A percentile compares a stretch with the other conserved stretches of the same genome.
phyloP scores from a whole-genome alignment of 2,329 filamentous ascomycete genomes.

The Fusarium sp. region DNA sequence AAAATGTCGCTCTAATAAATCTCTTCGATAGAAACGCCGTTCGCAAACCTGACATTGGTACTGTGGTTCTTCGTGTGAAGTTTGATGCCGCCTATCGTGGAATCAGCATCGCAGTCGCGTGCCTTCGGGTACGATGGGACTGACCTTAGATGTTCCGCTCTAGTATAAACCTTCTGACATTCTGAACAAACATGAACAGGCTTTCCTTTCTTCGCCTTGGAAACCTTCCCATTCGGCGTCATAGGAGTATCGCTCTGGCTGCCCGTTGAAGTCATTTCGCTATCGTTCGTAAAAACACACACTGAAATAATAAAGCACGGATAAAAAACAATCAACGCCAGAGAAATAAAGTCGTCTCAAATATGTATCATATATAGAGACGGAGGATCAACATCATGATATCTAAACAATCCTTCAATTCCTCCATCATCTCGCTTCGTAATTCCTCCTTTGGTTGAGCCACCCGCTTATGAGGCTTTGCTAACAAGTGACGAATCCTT shows the following conservation, averaged over 20 bases:
- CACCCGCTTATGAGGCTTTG: slow-evolving; percentile 22
- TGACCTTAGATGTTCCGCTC: slow-evolving; percentile 18
- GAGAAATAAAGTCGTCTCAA: too few relatives aligned
- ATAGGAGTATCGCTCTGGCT: not conserved
- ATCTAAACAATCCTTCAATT: not conserved
- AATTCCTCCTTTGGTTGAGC: slow-evolving; percentile 6
- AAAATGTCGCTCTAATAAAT: slow-evolving; percentile 17
- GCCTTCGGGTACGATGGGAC: too few relatives aligned
- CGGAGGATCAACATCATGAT: not conserved
- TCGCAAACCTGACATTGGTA: slow-evolving; percentile 16
- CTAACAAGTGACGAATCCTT: slow-evolving; percentile 2
- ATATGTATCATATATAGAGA: not conserved
- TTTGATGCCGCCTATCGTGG: slow-evolving; percentile 12
- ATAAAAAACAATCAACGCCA: not conserved
- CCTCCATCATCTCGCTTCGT: not conserved
- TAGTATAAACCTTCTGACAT: slow-evolving; percentile 19
- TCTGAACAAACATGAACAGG: slow-evolving; percentile 14
- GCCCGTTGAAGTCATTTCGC: not conserved
- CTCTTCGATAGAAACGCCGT: slow-evolving; percentile 8
- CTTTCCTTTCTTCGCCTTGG: slow-evolving; percentile 17
- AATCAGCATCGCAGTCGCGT: too few relatives aligned
- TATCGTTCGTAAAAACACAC: too few relatives aligned
- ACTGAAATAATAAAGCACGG: not conserved
- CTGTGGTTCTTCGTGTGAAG: slow-evolving; percentile 11
- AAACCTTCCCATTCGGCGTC: slow-evolving; percentile 16